Evolutionary conservation across 2,329 filamentous ascomycete species (phyloP).

Genomic region (Colletotrichum simmondsii): DNA sequence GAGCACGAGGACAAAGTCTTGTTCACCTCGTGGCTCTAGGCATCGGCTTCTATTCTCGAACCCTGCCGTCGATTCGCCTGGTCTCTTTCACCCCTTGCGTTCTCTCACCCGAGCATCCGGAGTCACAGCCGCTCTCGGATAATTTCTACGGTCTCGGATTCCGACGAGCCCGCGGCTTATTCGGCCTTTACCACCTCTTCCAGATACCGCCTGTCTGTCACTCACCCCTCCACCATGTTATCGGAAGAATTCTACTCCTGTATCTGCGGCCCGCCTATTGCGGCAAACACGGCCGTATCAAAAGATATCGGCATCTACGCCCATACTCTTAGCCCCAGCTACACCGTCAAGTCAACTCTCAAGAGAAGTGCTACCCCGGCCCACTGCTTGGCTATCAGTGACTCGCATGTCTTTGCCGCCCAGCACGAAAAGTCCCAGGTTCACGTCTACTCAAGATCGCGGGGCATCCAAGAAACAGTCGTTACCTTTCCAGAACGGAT

Average conservation of each 20-base stretch:
- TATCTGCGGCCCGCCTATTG: slow-evolving; percentile 66
- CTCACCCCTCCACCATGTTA: slow-evolving; percentile 55
- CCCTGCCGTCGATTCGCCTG: slow-evolving; percentile 6
- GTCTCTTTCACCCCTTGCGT: slow-evolving; percentile 14
- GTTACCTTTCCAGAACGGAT: slow-evolving; percentile 91
- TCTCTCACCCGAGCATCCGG: not conserved
- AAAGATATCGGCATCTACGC: slow-evolving; percentile 90
- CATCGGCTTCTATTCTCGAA: not conserved
- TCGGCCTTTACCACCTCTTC: slow-evolving; percentile 6
- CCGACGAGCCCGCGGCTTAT: slow-evolving; percentile 1
- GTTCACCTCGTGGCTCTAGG: slow-evolving; percentile 1
- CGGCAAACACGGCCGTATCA: slow-evolving; percentile 71
- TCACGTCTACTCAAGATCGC: slow-evolving; percentile 88
- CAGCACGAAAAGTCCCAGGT: slow-evolving; percentile 93
- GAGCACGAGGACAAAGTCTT: slow-evolving; percentile 1
- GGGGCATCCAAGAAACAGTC: slow-evolving; percentile 87
- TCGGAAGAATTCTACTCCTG: slow-evolving; percentile 70
- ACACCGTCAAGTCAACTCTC: slow-evolving; percentile 80
- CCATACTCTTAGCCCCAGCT: slow-evolving; percentile 82
- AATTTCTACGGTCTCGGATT: not conserved
- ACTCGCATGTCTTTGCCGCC: slow-evolving; percentile 88
- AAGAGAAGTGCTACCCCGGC: slow-evolving; percentile 90
- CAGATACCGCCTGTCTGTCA: not conserved
- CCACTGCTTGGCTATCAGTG: slow-evolving; percentile 83
- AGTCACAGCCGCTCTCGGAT: slow-evolving; percentile 19